These are phyloP conservation scores for Cercophora scortea DNA, from an alignment of 495 filamentous ascomycete species.

Conservation along the genomic window DNA sequence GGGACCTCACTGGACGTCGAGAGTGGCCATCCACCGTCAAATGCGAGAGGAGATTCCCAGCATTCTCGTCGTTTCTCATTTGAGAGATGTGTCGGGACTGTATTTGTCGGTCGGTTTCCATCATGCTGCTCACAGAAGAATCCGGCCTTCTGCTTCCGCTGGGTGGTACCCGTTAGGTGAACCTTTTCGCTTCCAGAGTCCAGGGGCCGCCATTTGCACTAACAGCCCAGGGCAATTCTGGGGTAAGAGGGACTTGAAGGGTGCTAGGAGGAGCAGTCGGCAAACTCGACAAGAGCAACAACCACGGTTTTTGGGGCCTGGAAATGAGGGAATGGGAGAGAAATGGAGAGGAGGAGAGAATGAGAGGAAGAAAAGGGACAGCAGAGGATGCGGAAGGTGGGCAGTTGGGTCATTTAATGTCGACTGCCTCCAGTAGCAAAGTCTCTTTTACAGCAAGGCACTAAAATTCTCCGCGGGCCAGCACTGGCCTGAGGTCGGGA, in stretches of 20 bases:
- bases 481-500: background rate
- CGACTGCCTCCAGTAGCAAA: conserved; percentile 25
- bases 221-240: conserved; percentile 11
- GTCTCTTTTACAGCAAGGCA: conserved; percentile 29
- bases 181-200: background rate
- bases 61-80: background rate
- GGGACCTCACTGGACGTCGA: background rate
- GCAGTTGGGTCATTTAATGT: conserved; percentile 35
- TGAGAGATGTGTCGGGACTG: background rate
- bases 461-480: conserved; percentile 27
- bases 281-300: conserved; percentile 14
- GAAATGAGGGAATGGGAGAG: conserved; percentile 9
- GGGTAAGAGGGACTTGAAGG: conserved; percentile 15
- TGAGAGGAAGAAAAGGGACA: conserved; percentile 19
- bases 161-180: background rate
- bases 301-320: background rate
- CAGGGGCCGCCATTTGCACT: conserved; percentile 12
- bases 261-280: conserved; percentile 2
- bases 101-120: background rate
- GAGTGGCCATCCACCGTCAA: background rate
- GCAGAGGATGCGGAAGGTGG: conserved; percentile 30
- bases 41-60: background rate
- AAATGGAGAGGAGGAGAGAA: conserved; percentile 11
- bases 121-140: background rate
- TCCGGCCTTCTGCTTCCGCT: too few species aligned